These are phyloP conservation scores for Linderniella brevidens DNA, from an alignment of 257 asterid species.

Conservation along the genomic window DNA sequence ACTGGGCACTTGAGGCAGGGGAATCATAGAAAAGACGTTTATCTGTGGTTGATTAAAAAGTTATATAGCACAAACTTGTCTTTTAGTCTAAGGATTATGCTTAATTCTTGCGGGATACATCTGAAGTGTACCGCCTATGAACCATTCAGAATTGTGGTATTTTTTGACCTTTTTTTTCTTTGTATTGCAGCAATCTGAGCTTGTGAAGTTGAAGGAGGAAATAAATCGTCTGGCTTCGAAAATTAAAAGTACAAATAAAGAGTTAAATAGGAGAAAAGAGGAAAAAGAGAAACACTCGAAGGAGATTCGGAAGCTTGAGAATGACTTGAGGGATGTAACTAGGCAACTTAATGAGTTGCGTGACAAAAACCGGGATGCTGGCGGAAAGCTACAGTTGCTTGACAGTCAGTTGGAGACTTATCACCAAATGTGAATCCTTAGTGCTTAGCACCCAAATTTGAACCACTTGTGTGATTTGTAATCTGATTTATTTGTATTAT, in stretches of 20 bases:
- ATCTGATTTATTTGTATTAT: too few relatives aligned
- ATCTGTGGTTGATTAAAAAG: too few relatives aligned
- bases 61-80: too few relatives aligned
- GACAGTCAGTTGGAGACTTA: constrained; percentile 93
- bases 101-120: too few relatives aligned
- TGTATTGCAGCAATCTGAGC: constrained; percentile 71
- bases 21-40: too few relatives aligned
- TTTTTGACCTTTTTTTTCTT: too few relatives aligned
- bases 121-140: too few relatives aligned
- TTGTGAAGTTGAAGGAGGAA: constrained; percentile 82
- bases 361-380: constrained; percentile 62
- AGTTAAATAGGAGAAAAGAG: constrained; percentile 58
- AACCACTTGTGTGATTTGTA: constrained; percentile 5
- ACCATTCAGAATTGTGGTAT: too few relatives aligned
- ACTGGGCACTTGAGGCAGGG: too few relatives aligned
- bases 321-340: constrained; percentile 59
- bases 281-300: constrained; percentile 53
- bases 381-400: constrained; percentile 82
- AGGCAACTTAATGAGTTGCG: constrained; percentile 75
- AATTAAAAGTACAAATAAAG: constrained; percentile 61
- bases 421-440: constrained; percentile 65
- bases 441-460: constrained; percentile 5
- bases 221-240: constrained; percentile 56
- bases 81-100: too few relatives aligned
- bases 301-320: constrained; percentile 70